These are phyloP conservation scores for Penicillium digitatum DNA, from an alignment of 2,329 filamentous ascomycete species.

Conservation along the genomic window DNA sequence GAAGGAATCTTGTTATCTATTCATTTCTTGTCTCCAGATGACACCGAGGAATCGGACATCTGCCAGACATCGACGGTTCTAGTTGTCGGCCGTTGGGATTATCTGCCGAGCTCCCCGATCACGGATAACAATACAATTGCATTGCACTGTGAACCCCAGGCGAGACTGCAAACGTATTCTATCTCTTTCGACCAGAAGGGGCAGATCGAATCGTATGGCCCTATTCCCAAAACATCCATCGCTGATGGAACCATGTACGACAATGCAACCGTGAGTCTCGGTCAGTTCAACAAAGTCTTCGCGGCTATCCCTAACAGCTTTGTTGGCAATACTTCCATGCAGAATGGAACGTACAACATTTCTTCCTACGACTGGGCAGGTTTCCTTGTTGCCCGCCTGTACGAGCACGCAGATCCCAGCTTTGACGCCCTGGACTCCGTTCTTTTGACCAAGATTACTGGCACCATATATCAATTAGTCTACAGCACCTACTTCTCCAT, in stretches of 20 bases:
- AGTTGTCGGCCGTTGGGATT: conserved; percentile 34
- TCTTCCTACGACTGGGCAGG: conserved; percentile 37
- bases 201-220: conserved; percentile 21
- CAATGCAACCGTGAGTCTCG: conserved; percentile 34
- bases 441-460: conserved; percentile 25
- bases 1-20: conserved; percentile 31
- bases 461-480: conserved; percentile 34
- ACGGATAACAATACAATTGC: conserved; percentile 31
- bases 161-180: conserved; percentile 24
- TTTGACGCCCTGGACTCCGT: conserved; percentile 24
- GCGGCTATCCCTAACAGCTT: conserved; percentile 34
- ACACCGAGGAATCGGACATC: conserved; percentile 19
- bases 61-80: conserved; percentile 34
- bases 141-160: conserved; percentile 31
- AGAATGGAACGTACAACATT: conserved; percentile 26
- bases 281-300: conserved; percentile 37
- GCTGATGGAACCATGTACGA: conserved; percentile 28
- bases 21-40: conserved; percentile 31
- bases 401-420: conserved; percentile 24
- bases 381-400: conserved; percentile 33
- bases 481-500: conserved; percentile 36
- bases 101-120: conserved; percentile 22
- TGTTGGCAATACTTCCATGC: conserved; percentile 24
- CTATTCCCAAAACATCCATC: conserved; percentile 20
- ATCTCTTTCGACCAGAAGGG: conserved; percentile 30